Evolutionary conservation across 2,329 filamentous ascomycete species (phyloP).

Genomic region (Karstenula rhodostoma): DNA sequence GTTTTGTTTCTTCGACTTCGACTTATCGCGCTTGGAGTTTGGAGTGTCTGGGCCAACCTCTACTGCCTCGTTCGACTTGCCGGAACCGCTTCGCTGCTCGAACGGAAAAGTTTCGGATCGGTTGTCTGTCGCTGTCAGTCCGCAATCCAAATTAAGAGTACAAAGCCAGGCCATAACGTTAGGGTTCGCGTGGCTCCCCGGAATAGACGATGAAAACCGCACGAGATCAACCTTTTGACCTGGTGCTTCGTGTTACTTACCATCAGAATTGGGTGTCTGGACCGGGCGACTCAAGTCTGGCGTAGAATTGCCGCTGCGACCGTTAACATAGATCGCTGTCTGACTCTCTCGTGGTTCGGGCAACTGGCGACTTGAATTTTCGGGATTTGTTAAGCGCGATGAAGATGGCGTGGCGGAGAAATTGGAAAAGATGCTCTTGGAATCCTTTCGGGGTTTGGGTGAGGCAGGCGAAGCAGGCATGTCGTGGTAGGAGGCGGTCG

Average conservation of each 20-base stretch:
- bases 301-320: constrained; percentile 56
- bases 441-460: constrained; percentile 48
- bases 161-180: neutral
- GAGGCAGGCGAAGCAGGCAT: constrained; percentile 45
- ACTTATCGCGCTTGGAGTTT: constrained; percentile 30
- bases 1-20: constrained; percentile 46
- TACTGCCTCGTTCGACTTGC: constrained; percentile 36
- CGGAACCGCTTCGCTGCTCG: constrained; percentile 40
- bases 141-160: neutral
- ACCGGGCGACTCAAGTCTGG: constrained; percentile 54
- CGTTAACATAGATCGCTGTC: constrained; percentile 49
- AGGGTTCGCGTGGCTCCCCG: neutral
- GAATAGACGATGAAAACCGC: too few relatives aligned
- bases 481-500: constrained; percentile 40
- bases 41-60: constrained; percentile 30
- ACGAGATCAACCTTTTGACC: neutral
- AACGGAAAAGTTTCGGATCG: constrained; percentile 41
- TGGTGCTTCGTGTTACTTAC: constrained; percentile 25
- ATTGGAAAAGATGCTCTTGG: constrained; percentile 57
- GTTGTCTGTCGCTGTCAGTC: constrained; percentile 30
- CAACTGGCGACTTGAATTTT: constrained; percentile 43
- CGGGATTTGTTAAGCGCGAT: constrained; percentile 50
- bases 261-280: constrained; percentile 48
- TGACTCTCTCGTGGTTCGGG: constrained; percentile 43
- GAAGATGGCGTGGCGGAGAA: constrained; percentile 58